Percentiles rank a stretch among this genome's conserved stretches.
Conservation (phyloP, 768 basidiomycete genomes). For the Tricholoma sp. region DNA sequence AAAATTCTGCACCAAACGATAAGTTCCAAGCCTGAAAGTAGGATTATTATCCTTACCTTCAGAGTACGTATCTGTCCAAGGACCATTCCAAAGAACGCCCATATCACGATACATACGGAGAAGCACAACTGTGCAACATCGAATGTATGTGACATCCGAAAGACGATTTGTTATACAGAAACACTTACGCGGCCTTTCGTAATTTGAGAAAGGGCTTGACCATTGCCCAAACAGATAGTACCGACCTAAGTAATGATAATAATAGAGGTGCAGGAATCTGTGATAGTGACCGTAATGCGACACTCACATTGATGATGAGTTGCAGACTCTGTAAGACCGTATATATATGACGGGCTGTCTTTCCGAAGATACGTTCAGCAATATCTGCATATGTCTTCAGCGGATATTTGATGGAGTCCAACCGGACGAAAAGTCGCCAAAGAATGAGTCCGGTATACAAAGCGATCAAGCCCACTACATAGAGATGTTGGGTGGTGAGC, state of each 20-base stretch:
- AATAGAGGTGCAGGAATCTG: neutral
- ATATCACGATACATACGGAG: constrained; percentile 51
- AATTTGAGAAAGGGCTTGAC: constrained; percentile 51
- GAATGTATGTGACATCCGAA: neutral
- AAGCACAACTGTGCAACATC: constrained; percentile 43
- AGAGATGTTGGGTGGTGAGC: neutral
- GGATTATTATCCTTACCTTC: constrained; percentile 21
- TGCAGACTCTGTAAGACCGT: constrained; percentile 52
- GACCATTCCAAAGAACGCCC: constrained; percentile 49
- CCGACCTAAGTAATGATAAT: constrained; percentile 23
- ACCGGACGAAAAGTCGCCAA: constrained; percentile 48
- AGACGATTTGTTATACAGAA: neutral
- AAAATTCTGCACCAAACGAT: constrained; percentile 8
- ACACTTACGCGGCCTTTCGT: constrained; percentile 34
- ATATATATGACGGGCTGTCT: constrained; percentile 38
- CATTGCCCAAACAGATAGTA: constrained; percentile 38
- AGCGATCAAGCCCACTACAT: constrained; percentile 43
- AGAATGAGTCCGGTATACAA: constrained; percentile 52
- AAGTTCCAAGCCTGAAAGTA: neutral
- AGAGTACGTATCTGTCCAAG: constrained; percentile 57
- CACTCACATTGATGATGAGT: constrained; percentile 47
- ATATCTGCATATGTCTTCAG: constrained; percentile 52
- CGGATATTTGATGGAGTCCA: constrained; percentile 55
- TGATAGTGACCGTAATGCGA: neutral
- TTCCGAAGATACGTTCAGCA: constrained; percentile 50